Percentiles rank a stretch among this genome's conserved stretches.
Conservation (phyloP, 2,329 filamentous ascomycete genomes). For the Cercospora brassicicola region DNA sequence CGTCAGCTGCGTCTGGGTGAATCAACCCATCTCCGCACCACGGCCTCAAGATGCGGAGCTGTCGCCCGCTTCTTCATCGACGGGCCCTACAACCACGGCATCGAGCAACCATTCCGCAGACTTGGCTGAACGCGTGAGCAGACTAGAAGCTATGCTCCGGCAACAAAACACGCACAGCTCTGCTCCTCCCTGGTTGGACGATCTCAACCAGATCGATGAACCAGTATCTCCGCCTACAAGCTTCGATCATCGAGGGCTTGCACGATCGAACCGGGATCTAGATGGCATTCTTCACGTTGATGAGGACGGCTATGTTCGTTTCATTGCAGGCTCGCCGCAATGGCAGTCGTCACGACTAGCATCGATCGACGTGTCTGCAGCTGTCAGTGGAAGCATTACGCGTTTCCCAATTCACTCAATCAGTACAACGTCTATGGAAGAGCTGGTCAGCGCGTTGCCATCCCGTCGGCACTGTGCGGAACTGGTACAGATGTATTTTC, state of each 20-base stretch:
- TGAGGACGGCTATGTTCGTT: not conserved
- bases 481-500: not conserved
- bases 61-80: not conserved
- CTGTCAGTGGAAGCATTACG: not conserved
- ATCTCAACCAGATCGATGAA: not conserved
- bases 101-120: not conserved
- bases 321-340: not conserved
- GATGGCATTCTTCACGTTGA: not conserved
- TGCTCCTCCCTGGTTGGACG: not conserved
- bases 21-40: not conserved
- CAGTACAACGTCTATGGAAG: not conserved
- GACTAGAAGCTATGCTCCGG: not conserved
- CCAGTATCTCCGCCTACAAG: not conserved
- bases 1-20: not conserved
- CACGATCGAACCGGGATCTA: not conserved
- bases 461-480: not conserved
- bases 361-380: not conserved
- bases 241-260: not conserved
- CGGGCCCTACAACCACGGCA: not conserved
- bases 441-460: not conserved
- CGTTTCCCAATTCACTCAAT: not conserved
- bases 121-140: conserved; percentile 1
- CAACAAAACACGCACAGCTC: not conserved
- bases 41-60: not conserved
- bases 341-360: not conserved